These are phyloP conservation scores for Theobroma grandiflorum DNA, from an alignment of 441 rosid genomes.

Conservation along the genomic window DNA sequence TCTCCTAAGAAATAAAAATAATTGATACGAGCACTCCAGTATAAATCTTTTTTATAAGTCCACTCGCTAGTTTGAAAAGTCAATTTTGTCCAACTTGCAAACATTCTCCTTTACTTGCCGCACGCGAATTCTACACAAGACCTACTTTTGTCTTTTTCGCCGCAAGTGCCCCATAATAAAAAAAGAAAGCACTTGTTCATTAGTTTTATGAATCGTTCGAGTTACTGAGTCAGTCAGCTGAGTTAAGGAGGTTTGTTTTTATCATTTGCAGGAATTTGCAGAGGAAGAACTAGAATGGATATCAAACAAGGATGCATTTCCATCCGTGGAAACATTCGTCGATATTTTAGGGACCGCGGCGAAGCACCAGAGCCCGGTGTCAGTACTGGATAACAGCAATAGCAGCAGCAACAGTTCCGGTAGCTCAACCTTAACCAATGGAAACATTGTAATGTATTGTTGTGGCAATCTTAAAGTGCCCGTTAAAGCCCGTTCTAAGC, in stretches of 20 bases:
- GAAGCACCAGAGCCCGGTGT: conserved; percentile 69
- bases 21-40: not conserved
- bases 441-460: conserved; percentile 43
- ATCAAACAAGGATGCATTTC: conserved; percentile 78
- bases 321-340: conserved; percentile 68
- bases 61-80: not conserved
- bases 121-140: not conserved
- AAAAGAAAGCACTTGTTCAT: conserved; percentile 21
- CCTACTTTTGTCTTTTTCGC: not conserved
- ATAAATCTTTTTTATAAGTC: not conserved
- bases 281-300: conserved; percentile 95
- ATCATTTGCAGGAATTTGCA: conserved; percentile 48
- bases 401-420: conserved; percentile 40
- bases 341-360: conserved; percentile 37
- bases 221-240: conserved; percentile 38
- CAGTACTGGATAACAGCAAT: conserved; percentile 71
- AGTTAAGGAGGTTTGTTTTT: not conserved
- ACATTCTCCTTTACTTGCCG: not conserved
- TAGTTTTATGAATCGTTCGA: conserved; percentile 17
- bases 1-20: not conserved
- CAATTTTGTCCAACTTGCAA: not conserved
- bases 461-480: conserved; percentile 53
- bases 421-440: conserved; percentile 33
- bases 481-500: conserved; percentile 72
- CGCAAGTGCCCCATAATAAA: not conserved